phyloP scores from a whole-genome alignment of 2,329 filamentous ascomycete genomes.

The Colletotrichum sp. region DNA sequence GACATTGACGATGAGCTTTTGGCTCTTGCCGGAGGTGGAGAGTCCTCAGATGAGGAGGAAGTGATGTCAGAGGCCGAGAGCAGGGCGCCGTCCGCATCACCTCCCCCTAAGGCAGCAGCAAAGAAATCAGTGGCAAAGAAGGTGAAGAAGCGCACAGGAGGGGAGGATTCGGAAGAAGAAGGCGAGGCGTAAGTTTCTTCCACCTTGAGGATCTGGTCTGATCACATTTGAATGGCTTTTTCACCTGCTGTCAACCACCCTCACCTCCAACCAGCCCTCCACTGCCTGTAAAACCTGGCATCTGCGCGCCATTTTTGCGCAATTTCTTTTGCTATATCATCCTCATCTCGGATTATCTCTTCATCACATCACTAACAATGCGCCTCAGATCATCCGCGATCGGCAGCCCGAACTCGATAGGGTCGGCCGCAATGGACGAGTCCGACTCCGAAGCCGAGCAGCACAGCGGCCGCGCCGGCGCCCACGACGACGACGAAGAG shows the following conservation, averaged over 20 bases:
- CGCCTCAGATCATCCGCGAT: slow-evolving; percentile 69
- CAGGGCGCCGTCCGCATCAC: slow-evolving; percentile 60
- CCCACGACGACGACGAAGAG: slow-evolving; percentile 59
- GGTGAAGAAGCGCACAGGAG: slow-evolving; percentile 55
- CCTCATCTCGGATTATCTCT: background rate
- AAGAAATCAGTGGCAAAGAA: slow-evolving; percentile 48
- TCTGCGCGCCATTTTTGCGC: background rate
- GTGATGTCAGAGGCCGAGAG: slow-evolving; percentile 57
- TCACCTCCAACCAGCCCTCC: background rate
- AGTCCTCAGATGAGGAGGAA: slow-evolving; percentile 65
- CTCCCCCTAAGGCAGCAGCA: slow-evolving; percentile 41
- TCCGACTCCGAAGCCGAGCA: slow-evolving; percentile 69
- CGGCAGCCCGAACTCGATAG: slow-evolving; percentile 74
- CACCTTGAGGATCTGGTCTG: background rate
- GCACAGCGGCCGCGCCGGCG: slow-evolving; percentile 38
- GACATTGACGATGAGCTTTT: slow-evolving; percentile 94
- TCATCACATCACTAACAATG: background rate
- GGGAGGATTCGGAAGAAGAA: slow-evolving; percentile 76
- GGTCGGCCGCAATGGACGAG: slow-evolving; percentile 89
- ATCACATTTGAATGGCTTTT: no score
- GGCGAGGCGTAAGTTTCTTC: slow-evolving; percentile 76
- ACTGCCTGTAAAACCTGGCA: background rate
- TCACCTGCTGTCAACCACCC: background rate
- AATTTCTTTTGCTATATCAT: background rate
- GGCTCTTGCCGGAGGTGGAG: slow-evolving; percentile 83